Evolutionary conservation across 73 alveolate species (phyloP).

Genomic region (Stentor coeruleus): DNA sequence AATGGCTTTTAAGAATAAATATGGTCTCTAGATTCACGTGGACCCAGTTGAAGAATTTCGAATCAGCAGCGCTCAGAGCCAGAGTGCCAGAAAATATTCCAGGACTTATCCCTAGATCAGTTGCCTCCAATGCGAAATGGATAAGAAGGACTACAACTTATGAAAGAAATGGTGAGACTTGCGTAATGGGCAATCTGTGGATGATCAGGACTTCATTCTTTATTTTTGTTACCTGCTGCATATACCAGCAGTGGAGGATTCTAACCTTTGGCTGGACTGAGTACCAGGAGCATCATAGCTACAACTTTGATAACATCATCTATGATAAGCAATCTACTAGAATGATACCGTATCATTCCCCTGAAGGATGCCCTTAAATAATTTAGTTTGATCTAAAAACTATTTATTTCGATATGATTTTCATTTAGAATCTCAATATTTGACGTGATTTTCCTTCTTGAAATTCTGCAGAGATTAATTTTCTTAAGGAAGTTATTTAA

Average conservation of each 20-base stretch:
- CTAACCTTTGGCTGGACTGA: slow-evolving; percentile 24
- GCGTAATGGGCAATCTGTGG: background rate
- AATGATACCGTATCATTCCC: slow-evolving; percentile 16
- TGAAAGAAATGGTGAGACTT: slow-evolving; percentile 20
- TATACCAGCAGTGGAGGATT: background rate
- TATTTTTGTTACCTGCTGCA: slow-evolving; percentile 24
- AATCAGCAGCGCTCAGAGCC: slow-evolving; percentile 24
- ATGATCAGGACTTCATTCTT: background rate
- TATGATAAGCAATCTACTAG: slow-evolving; percentile 15
- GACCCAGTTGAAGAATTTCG: slow-evolving; percentile 10
- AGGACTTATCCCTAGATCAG: slow-evolving; percentile 15
- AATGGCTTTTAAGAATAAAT: no score
- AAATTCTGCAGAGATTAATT: no score
- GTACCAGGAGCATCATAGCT: slow-evolving; percentile 11
- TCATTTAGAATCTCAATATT: no score
- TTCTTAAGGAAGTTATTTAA: no score
- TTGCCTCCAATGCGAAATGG: background rate
- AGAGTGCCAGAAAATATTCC: slow-evolving; percentile 6
- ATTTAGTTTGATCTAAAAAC: background rate
- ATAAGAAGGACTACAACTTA: background rate
- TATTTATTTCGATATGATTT: no score
- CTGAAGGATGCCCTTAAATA: background rate
- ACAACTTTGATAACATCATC: slow-evolving; percentile 16
- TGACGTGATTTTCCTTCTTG: no score
- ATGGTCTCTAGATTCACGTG: slow-evolving; percentile 13